These are phyloP conservation scores for Trichoderma arundinaceum DNA, from an alignment of 2,329 filamentous ascomycete species.

Conservation along the genomic window DNA sequence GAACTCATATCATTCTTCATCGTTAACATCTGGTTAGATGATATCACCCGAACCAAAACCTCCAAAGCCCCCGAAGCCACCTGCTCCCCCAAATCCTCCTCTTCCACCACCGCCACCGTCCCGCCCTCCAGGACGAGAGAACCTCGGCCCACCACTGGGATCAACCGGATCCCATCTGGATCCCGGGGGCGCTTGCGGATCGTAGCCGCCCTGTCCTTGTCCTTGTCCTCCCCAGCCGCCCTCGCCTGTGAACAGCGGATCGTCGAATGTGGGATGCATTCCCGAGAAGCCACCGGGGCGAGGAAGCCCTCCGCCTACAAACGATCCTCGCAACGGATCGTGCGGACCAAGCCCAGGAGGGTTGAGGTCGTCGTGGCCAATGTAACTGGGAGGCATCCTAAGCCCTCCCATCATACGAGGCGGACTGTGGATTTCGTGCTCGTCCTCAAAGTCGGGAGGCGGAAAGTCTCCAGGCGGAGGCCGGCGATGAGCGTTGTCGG, in stretches of 20 bases:
- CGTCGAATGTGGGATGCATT: conserved; percentile 96
- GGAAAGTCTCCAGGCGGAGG: conserved; percentile 69
- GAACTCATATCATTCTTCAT: neutral
- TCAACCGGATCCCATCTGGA: conserved; percentile 90
- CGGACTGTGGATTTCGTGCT: conserved; percentile 79
- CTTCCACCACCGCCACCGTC: conserved; percentile 36
- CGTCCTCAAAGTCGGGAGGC: conserved; percentile 91
- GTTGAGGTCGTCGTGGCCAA: conserved; percentile 87
- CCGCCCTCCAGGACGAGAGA: conserved; percentile 51
- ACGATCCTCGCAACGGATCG: conserved; percentile 75
- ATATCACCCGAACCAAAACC: conserved; percentile 14
- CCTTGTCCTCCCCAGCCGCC: conserved; percentile 50
- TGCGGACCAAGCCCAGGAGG: conserved; percentile 84
- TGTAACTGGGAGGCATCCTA: conserved; percentile 61
- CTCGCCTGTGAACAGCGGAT: conserved; percentile 76
- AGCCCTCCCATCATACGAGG: conserved; percentile 50
- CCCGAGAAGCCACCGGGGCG: conserved; percentile 71
- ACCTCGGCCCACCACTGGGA: conserved; percentile 62
- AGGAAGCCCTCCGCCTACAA: conserved; percentile 65
- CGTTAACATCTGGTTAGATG: neutral
- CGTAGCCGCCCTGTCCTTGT: conserved; percentile 45
- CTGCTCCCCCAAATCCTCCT: conserved; percentile 46
- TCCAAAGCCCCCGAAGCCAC: conserved; percentile 3
- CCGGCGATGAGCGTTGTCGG: conserved; percentile 57
- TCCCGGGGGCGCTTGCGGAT: conserved; percentile 81